A percentile compares a stretch with the other conserved stretches of the same genome.
These are phyloP conservation scores for Metschnikowia rubicola DNA, from an alignment of 805 yeast species.

Conservation along the genomic window DNA sequence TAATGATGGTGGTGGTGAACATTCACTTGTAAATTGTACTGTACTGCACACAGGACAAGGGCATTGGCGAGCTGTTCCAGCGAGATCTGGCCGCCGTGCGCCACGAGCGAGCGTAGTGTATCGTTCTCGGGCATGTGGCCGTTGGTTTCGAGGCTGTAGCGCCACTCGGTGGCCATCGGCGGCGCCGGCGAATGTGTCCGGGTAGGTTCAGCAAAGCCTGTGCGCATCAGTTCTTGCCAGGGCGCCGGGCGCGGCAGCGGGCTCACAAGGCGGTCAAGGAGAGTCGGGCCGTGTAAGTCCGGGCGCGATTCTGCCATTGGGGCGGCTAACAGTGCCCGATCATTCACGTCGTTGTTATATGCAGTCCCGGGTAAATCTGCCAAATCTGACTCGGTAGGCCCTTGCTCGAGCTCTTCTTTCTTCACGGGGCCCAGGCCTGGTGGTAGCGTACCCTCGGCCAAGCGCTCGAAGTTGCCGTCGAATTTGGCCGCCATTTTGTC, in stretches of 20 bases:
- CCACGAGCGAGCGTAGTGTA: constrained; percentile 19
- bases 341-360: no score
- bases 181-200: not conserved
- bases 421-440: not conserved
- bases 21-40: constrained; percentile 55
- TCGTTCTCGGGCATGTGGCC: constrained; percentile 26
- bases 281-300: no score
- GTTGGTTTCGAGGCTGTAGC: constrained; percentile 42
- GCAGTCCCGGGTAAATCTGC: not conserved
- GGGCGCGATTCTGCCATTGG: no score
- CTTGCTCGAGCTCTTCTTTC: not conserved
- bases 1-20: constrained; percentile 86
- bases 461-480: constrained; percentile 3
- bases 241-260: not conserved
- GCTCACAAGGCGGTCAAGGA: constrained; percentile 7
- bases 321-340: no score
- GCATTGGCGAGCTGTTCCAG: constrained; percentile 53
- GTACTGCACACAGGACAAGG: constrained; percentile 58
- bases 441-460: constrained; percentile 1
- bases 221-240: not conserved
- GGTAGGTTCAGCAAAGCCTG: no score
- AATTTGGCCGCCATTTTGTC: constrained; percentile 45
- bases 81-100: constrained; percentile 47
- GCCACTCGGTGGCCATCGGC: constrained; percentile 53
- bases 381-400: not conserved